Evolutionary conservation across 2,329 filamentous ascomycete genomes (phyloP), one percentile per base, ranked within the genome.

Genomic region (Arthrobotrys megalospora): DNA sequence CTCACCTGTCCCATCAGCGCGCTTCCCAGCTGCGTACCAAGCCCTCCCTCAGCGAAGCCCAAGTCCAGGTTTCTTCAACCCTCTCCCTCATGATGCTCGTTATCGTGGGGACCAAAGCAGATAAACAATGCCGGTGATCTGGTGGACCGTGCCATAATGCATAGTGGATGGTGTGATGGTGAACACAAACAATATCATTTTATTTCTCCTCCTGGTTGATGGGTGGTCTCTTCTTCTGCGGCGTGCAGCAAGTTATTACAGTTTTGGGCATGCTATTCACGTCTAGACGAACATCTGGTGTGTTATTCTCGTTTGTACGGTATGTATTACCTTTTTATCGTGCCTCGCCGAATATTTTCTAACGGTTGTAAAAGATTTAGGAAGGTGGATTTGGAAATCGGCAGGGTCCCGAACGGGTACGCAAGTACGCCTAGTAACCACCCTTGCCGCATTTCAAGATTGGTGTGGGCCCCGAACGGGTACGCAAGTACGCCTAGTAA

Each of bases 1-100:
- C 2, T 78, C 75, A 6, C 75, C 75, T 8, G 60, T 78, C 19
- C 75, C 75, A 5, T 63, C 41, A 5, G 68, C 67, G 1, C 67
- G 75, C 32, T 78, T 72, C n/a, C 75, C 75, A 1, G 67, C 75
- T n/a, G 75, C 75, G 4, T 78, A 78, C n/a, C 75, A 78, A 24
- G 67, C 75, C 16, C 16, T 78, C 19, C 48, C 60, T n/a, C 67
- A 71, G 19, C 62, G 67, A n/a, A 78, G 75, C 19, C 75, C 75
- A 1, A 78, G 75, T 43, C 75, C 75, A 41, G 55, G 65, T 3
- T 65, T 78, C n/a, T 78, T 78, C 45, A 78, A 68, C 7, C 62
- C 50, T 16, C 19, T 60, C 4, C 43, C 67, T 16, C 58, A 72
- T 24, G 68, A 66, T 53, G 38, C 65, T 48, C 55, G 72, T 10